phyloP scores from a whole-genome alignment of 768 basidiomycete species.

The Auricularia sp. region DNA sequence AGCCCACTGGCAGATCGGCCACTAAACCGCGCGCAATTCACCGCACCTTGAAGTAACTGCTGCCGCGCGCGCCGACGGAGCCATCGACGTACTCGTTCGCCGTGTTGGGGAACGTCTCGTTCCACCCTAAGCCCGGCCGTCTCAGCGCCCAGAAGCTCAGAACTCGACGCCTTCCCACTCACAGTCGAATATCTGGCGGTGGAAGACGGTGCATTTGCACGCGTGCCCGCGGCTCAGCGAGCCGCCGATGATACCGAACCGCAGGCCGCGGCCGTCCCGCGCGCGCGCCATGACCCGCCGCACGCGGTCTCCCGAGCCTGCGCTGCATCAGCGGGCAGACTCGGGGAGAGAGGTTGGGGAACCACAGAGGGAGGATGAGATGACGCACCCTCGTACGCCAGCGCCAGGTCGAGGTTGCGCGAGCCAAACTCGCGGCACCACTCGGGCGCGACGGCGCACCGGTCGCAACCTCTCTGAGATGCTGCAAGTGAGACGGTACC shows the following conservation, averaged over 20 bases:
- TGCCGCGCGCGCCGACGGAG: slow-evolving; percentile 3
- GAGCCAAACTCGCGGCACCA: slow-evolving; percentile 3
- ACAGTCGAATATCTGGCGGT: slow-evolving; percentile 6
- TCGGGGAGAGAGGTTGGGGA: no score
- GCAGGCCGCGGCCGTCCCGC: neutral
- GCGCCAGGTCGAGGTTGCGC: slow-evolving; percentile 2
- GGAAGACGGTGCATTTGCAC: slow-evolving; percentile 4
- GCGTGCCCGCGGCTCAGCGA: slow-evolving; percentile 3
- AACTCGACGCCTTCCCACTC: neutral
- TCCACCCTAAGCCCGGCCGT: neutral
- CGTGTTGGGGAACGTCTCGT: slow-evolving; percentile 2
- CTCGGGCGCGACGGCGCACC: neutral
- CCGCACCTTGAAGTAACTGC: slow-evolving; percentile 4
- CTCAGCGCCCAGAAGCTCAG: neutral
- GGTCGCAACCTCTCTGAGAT: neutral
- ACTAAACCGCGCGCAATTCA: no score
- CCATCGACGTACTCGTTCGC: slow-evolving; percentile 3
- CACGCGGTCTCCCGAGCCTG: slow-evolving; percentile 3
- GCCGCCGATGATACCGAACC: slow-evolving; percentile 4
- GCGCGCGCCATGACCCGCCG: slow-evolving; percentile 3
- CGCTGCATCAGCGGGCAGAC: neutral
- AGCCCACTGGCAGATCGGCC: no score
- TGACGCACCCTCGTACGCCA: slow-evolving; percentile 3
- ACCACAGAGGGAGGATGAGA: no score
- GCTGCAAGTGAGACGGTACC: neutral